Evolutionary conservation across 116 monocot genomes (phyloP).

Genomic region (Trichopus zeylanicus): DNA sequence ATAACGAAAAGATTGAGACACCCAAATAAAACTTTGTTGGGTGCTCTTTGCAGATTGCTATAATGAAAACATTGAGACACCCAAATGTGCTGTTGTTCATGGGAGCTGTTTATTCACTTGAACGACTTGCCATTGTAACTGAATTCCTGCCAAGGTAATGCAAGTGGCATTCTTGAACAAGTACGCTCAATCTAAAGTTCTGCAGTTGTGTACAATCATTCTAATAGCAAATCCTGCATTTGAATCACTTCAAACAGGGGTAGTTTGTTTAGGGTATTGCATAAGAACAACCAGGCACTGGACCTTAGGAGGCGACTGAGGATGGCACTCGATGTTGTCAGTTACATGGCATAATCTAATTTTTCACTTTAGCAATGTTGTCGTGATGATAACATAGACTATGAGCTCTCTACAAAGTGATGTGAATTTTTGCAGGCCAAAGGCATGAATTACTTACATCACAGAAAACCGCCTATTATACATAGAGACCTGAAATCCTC

Average conservation of each 20-base stretch:
- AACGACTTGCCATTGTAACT: constrained; percentile 44
- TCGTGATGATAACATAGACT: neutral
- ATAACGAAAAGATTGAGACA: constrained; percentile 54
- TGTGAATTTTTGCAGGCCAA: neutral
- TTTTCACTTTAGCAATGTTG: too few relatives aligned
- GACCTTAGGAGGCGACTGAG: constrained; percentile 29
- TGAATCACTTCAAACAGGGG: constrained; percentile 24
- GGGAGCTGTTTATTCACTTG: constrained; percentile 41
- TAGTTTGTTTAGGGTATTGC: constrained; percentile 32
- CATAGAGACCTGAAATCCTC: neutral
- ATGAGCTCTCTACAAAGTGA: neutral
- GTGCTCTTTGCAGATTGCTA: constrained; percentile 30
- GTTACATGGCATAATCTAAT: neutral
- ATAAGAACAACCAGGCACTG: constrained; percentile 28
- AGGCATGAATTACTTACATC: constrained; percentile 2
- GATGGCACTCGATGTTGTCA: constrained; percentile 54
- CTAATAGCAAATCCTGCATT: neutral
- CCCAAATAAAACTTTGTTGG: constrained; percentile 20
- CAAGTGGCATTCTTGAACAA: neutral
- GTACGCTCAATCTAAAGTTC: neutral
- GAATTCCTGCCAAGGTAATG: constrained; percentile 43
- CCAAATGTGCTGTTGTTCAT: constrained; percentile 54
- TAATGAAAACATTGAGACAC: constrained; percentile 54
- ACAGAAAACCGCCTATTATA: neutral
- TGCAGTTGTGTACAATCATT: neutral